phyloP scores from a whole-genome alignment of 225 moss, liverwort and hornwort genomes.

The Bryoerythrophyllum caledonicum region DNA sequence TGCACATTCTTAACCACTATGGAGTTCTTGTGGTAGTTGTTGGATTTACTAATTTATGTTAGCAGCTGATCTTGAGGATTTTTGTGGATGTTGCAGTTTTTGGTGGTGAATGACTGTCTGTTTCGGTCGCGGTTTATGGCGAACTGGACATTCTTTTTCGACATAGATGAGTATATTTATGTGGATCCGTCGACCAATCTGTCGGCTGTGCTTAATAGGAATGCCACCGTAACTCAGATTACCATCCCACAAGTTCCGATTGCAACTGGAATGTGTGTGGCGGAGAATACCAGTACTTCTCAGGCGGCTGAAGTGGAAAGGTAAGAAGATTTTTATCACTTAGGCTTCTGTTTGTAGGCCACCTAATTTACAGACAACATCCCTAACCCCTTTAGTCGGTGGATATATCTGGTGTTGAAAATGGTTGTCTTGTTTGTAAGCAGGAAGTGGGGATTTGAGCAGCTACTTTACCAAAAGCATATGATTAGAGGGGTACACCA shows the following conservation, averaged over 20 bases:
- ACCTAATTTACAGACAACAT: too few species aligned
- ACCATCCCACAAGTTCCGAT: slow-evolving; percentile 35
- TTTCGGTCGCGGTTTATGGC: slow-evolving; percentile 53
- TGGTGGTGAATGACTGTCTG: slow-evolving; percentile 57
- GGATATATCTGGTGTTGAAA: background rate
- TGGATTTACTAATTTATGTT: background rate
- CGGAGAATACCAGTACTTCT: slow-evolving; percentile 1
- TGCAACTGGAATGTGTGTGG: slow-evolving; percentile 23
- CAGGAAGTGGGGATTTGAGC: slow-evolving; percentile 62
- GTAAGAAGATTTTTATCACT: slow-evolving; percentile 8
- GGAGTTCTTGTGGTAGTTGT: too few species aligned
- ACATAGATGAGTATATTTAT: slow-evolving; percentile 55
- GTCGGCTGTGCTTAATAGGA: slow-evolving; percentile 21
- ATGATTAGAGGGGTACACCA: slow-evolving; percentile 19
- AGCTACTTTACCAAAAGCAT: slow-evolving; percentile 37
- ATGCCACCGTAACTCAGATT: slow-evolving; percentile 23
- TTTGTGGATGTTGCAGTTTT: slow-evolving; percentile 22
- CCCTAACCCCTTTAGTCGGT: too few species aligned
- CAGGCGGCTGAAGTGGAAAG: slow-evolving; percentile 9
- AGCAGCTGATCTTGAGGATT: background rate
- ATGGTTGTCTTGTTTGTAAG: background rate
- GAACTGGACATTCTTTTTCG: slow-evolving; percentile 62
- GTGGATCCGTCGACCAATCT: slow-evolving; percentile 27
- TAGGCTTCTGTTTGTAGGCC: too few species aligned
- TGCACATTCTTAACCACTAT: too few species aligned